These are phyloP conservation scores for Neonectria neomacrospora DNA, from an alignment of 2,329 filamentous ascomycete genomes.

Conservation along the genomic window DNA sequence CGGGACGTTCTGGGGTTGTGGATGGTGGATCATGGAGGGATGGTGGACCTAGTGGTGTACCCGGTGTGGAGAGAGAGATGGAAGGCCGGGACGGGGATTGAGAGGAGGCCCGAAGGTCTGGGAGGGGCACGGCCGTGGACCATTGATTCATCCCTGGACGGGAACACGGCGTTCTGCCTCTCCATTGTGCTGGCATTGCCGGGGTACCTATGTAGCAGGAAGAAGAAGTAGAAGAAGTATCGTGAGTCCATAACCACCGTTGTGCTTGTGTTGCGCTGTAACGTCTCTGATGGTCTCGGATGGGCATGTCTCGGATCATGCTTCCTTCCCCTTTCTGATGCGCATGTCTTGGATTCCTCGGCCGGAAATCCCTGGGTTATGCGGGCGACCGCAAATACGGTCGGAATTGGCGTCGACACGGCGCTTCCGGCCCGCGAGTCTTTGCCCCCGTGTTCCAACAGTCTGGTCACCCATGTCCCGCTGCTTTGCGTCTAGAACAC, in stretches of 20 bases:
- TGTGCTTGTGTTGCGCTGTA: neutral
- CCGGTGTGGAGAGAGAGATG: constrained; percentile 16
- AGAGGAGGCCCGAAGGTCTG: constrained; percentile 14
- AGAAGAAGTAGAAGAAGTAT: neutral
- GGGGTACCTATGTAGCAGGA: neutral
- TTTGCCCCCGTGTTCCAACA: constrained; percentile 15
- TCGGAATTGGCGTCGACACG: constrained; percentile 11
- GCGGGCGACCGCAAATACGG: constrained; percentile 9
- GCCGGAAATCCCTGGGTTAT: neutral
- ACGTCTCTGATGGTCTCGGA: neutral
- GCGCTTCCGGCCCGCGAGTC: constrained; percentile 14
- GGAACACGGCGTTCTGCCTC: constrained; percentile 19
- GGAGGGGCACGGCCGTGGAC: constrained; percentile 14
- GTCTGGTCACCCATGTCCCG: neutral
- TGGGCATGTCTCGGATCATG: neutral
- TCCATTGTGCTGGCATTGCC: constrained; percentile 8
- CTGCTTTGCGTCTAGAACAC: neutral
- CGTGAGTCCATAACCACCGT: neutral
- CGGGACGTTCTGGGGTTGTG: constrained; percentile 13
- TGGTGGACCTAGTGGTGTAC: constrained; percentile 11
- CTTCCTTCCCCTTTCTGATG: neutral
- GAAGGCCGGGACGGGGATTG: constrained; percentile 16
- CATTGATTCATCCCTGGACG: constrained; percentile 15
- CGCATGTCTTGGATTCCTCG: neutral
- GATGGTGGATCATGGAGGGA: constrained; percentile 19